phyloP scores from a whole-genome alignment of 257 asterid species.

The Plantago elongata region DNA sequence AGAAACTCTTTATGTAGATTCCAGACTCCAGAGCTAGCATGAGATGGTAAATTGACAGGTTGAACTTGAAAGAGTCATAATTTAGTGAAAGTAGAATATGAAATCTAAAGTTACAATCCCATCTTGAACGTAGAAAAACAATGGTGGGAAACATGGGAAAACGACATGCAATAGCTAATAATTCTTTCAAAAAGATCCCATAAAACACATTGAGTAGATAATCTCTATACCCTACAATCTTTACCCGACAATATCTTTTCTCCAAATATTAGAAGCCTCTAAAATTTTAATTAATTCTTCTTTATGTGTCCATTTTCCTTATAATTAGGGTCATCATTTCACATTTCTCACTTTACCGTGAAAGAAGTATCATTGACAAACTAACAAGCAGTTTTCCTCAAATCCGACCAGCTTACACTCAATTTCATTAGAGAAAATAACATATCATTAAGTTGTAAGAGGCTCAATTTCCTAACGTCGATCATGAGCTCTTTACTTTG shows the following conservation, averaged over 20 bases:
- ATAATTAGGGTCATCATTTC: slow-evolving; percentile 21
- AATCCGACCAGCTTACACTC: background rate
- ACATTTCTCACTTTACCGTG: background rate
- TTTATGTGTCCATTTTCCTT: slow-evolving; percentile 26
- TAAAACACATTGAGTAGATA: slow-evolving; percentile 24
- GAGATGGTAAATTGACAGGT: no score
- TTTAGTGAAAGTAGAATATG: no score
- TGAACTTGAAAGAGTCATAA: no score
- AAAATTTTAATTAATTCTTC: slow-evolving; percentile 29
- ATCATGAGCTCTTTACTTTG: no score
- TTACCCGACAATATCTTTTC: slow-evolving; percentile 39
- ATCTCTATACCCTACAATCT: slow-evolving; percentile 48
- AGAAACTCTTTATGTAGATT: no score
- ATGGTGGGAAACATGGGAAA: slow-evolving; percentile 40
- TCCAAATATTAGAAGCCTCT: slow-evolving; percentile 36
- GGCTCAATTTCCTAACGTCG: no score
- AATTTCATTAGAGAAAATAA: background rate
- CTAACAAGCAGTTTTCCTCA: no score
- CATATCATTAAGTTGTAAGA: no score
- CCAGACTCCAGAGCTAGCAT: no score
- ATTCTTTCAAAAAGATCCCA: slow-evolving; percentile 33
- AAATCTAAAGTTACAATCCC: background rate
- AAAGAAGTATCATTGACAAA: no score
- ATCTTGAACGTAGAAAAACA: slow-evolving; percentile 9
- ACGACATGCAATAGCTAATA: slow-evolving; percentile 38